phyloP scores from a whole-genome alignment of 768 basidiomycete genomes.

The Fomitopsis pulvina region DNA sequence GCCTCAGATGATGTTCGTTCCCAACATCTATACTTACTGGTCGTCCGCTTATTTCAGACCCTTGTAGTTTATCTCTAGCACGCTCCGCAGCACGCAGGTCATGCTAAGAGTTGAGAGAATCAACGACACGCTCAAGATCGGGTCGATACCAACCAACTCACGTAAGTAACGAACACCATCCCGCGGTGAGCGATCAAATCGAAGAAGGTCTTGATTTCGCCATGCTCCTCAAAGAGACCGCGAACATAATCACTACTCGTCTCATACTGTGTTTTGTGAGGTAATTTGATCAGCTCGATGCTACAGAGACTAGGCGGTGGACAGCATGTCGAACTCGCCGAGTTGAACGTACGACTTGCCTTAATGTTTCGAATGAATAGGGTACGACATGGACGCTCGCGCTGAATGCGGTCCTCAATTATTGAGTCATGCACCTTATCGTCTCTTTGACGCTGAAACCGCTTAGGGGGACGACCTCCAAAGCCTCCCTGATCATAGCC shows the following conservation, averaged over 20 bases:
- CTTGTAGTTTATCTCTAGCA: conserved; percentile 87
- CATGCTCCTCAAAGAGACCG: conserved; percentile 83
- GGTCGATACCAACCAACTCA: conserved; percentile 39
- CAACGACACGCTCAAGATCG: not conserved
- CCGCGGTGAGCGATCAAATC: conserved; percentile 91
- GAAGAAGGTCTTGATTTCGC: conserved; percentile 96
- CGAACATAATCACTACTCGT: conserved; percentile 83
- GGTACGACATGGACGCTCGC: conserved; percentile 92
- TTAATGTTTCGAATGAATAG: conserved; percentile 98
- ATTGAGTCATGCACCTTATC: conserved; percentile 88
- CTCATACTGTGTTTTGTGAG: conserved; percentile 58
- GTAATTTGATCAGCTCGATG: conserved; percentile 7
- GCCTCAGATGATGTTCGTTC: not conserved
- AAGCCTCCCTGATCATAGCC: conserved; percentile 44
- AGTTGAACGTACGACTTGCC: conserved; percentile 49
- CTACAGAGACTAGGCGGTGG: not conserved
- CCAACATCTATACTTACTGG: conserved; percentile 58
- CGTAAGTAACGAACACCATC: conserved; percentile 99
- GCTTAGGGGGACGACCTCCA: conserved; percentile 35
- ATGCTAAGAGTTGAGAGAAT: conserved; percentile 42
- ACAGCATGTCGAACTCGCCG: not conserved
- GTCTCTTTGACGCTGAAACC: conserved; percentile 63
- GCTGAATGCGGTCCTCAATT: conserved; percentile 90
- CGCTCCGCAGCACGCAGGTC: conserved; percentile 91
- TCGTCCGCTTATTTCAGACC: conserved; percentile 79